These are phyloP conservation scores for Paraphaeosphaeria minitans DNA, from an alignment of 2,329 filamentous ascomycete genomes.

Conservation along the genomic window DNA sequence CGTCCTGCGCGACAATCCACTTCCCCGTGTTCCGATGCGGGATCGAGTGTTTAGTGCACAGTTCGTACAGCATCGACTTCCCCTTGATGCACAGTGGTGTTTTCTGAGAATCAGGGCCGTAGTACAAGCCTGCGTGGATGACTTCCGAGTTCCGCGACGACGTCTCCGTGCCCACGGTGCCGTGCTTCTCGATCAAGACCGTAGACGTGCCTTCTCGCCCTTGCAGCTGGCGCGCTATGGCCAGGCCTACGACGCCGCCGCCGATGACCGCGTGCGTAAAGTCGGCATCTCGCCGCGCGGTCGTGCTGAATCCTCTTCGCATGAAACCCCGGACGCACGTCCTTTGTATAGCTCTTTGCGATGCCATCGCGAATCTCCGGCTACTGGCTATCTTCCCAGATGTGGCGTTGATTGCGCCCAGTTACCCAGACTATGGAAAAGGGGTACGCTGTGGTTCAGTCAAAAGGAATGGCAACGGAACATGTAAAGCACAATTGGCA, in stretches of 20 bases:
- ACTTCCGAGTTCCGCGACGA: conserved; percentile 92
- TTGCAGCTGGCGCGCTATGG: conserved; percentile 75
- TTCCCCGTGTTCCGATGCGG: conserved; percentile 79
- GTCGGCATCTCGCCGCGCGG: conserved; percentile 53
- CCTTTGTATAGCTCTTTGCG: neutral
- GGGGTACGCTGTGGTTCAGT: neutral
- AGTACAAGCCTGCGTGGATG: conserved; percentile 95
- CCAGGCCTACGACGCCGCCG: conserved; percentile 77
- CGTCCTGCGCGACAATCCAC: conserved; percentile 91
- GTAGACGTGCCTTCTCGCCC: conserved; percentile 65
- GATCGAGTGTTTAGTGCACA: conserved; percentile 72
- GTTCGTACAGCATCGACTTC: conserved; percentile 74
- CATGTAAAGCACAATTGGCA: neutral
- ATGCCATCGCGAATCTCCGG: neutral
- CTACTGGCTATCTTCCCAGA: neutral
- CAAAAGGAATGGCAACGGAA: neutral
- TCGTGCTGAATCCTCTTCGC: conserved; percentile 31
- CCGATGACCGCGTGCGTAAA: conserved; percentile 72
- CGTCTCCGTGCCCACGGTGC: conserved; percentile 79
- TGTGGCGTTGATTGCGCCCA: neutral
- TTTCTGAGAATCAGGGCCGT: conserved; percentile 77
- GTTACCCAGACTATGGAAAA: neutral
- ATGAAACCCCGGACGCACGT: neutral
- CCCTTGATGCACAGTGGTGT: conserved; percentile 81
- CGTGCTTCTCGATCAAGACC: conserved; percentile 80